A percentile compares a stretch with the other conserved stretches of the same genome.
These are phyloP conservation scores for Gymnopilus junonius DNA, from an alignment of 768 basidiomycete species.

Conservation along the genomic window DNA sequence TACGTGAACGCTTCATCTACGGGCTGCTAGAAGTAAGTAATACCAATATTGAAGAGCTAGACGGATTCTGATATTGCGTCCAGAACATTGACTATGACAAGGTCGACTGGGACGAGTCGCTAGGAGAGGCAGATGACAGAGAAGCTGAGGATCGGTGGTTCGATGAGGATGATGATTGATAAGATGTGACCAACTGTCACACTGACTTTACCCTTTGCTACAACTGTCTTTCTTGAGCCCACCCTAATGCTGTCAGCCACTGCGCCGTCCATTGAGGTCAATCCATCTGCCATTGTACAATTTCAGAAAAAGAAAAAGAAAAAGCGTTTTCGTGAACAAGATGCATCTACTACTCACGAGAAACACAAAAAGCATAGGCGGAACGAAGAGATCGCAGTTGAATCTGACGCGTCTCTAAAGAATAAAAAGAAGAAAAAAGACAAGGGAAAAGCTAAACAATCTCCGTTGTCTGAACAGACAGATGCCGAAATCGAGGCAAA, in stretches of 20 bases:
- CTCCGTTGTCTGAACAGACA: constrained; percentile 24
- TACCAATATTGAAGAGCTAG: neutral
- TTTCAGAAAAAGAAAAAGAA: constrained; percentile 43
- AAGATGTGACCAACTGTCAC: constrained; percentile 16
- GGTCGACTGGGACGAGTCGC: constrained; percentile 77
- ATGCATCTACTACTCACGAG: constrained; percentile 22
- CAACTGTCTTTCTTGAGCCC: constrained; percentile 34
- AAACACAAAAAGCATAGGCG: constrained; percentile 40
- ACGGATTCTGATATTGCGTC: neutral
- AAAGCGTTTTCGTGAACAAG: constrained; percentile 38
- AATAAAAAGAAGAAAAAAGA: constrained; percentile 33
- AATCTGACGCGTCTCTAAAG: constrained; percentile 10
- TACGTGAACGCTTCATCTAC: constrained; percentile 78
- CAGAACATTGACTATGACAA: constrained; percentile 73
- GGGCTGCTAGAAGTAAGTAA: constrained; percentile 70
- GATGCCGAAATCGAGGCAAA: constrained; percentile 37
- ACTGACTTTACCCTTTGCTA: constrained; percentile 8
- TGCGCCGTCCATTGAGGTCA: constrained; percentile 21
- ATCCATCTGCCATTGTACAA: constrained; percentile 19
- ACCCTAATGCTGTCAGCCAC: constrained; percentile 47
- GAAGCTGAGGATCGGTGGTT: constrained; percentile 77
- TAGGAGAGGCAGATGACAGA: constrained; percentile 62
- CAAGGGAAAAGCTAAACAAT: constrained; percentile 38
- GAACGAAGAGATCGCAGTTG: constrained; percentile 10
- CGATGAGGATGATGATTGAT: constrained; percentile 59